Percentiles rank a stretch among this genome's conserved stretches.
phyloP scores from a whole-genome alignment of 129 eudicot species.

The Lactuca saligna region DNA sequence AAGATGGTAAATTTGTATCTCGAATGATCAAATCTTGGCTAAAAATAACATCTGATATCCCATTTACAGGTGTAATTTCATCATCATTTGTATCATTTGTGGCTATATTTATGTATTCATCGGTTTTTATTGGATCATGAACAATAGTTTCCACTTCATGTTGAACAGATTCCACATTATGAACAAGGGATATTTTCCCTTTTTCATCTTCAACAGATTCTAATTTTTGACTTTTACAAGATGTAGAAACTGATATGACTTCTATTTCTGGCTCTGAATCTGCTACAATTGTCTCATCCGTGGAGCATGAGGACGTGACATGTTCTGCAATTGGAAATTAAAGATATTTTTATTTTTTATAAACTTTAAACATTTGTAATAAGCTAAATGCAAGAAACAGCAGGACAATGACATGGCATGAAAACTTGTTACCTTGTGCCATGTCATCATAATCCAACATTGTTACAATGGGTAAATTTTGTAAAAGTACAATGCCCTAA shows the following conservation, averaged over 20 bases:
- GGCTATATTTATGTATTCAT: conserved; percentile 26
- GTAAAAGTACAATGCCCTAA: neutral
- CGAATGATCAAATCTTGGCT: conserved; percentile 76
- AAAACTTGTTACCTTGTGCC: neutral
- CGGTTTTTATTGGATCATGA: conserved; percentile 13
- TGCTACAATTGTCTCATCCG: conserved; percentile 97
- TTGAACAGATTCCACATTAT: conserved; percentile 31
- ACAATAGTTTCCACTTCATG: conserved; percentile 27
- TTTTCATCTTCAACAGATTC: conserved; percentile 43
- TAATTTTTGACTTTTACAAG: conserved; percentile 25
- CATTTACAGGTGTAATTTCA: conserved; percentile 43
- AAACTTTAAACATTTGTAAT: neutral
- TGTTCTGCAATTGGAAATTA: conserved; percentile 53
- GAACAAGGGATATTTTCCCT: neutral
- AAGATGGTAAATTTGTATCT: conserved; percentile 36
- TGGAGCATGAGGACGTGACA: conserved; percentile 91
- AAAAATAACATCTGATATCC: conserved; percentile 60
- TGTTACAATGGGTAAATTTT: neutral
- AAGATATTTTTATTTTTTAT: neutral
- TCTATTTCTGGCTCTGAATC: conserved; percentile 92
- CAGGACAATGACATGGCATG: neutral
- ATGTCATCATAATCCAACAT: no score
- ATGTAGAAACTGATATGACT: conserved; percentile 48
- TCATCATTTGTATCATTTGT: conserved; percentile 23
- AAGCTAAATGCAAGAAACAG: no score